Evolutionary conservation across 2,329 filamentous ascomycete species (phyloP), one percentile per base, ranked within the genome.

Genomic region (Colletotrichum incanum): DNA sequence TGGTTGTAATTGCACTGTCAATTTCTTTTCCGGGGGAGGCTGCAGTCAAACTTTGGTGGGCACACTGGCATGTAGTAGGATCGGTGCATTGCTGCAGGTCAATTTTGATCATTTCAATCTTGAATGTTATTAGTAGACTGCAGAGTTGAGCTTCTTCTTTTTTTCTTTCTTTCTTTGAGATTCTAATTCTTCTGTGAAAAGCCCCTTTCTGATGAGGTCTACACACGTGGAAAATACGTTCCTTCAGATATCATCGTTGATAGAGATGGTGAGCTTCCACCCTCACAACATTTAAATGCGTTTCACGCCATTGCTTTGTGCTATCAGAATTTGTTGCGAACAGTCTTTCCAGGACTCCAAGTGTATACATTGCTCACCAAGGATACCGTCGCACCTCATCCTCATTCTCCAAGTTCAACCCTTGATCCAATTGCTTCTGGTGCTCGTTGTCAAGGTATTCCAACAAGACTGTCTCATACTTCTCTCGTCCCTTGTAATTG

Each of bases 381-480:
- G 93, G 93, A 85, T 94, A 94, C 67, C 80, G 84, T 67, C 86
- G 84, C 11, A 85, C 81, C 62, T 92, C 88, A 5, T 91, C 89
- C 79, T 93, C 91, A 78, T 84, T 86, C 20, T 85, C 84, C 65
- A 92, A 16, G 71, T 93, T 88, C 76, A 96, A 76, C 0, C 94
- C 94, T 16, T 81, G 82, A n/a, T 86, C 86, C 3, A 95, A 73
- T 83, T 97, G 94, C 82, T 93, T 92, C 79, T 89, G 82, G 82
- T 96, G 93, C 83, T 92, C 93, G 75, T 77, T 77, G 81, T 97
- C 94, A 73, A 97, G 80, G 81, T 92, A 97, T 79, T 94, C 91
- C 72, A 97, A 81, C 78, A 97, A 76, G 0, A 96, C 91, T 34
- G 92, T 89, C 26, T 86, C 88, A 80, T 95, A 97, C 83, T 87